phyloP scores from a whole-genome alignment of 805 yeast species.

The Wickerhamiella nectarea region DNA sequence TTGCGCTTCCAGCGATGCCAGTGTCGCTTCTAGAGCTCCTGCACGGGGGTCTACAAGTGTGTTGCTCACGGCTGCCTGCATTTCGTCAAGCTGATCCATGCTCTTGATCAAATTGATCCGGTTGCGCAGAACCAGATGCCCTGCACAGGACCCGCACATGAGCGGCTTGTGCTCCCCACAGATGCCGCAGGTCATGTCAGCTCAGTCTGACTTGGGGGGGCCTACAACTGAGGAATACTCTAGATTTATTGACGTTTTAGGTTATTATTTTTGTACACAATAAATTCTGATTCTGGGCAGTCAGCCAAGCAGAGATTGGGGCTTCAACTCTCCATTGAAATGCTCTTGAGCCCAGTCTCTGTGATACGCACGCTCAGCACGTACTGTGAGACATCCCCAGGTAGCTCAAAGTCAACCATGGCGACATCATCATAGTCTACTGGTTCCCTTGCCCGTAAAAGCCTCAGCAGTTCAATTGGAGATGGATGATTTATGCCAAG shows the following conservation, averaged over 20 bases:
- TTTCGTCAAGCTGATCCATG: constrained; percentile 13
- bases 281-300: no score
- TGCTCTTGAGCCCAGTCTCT: neutral
- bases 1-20: constrained; percentile 13
- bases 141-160: constrained; percentile 20
- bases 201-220: neutral
- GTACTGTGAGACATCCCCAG: neutral
- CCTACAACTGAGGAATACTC: no score
- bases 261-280: no score
- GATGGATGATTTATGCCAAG: neutral
- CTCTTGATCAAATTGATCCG: constrained; percentile 20
- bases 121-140: constrained; percentile 15
- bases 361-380: neutral
- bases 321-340: neutral
- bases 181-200: constrained; percentile 16
- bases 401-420: neutral
- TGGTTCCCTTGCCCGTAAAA: neutral
- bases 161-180: constrained; percentile 18
- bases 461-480: neutral
- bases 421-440: neutral
- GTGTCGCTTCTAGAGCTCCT: constrained; percentile 14
- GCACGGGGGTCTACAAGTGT: constrained; percentile 14
- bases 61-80: constrained; percentile 5
- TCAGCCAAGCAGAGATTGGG: no score
- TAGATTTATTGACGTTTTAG: no score